Evolutionary conservation across 2,329 filamentous ascomycete species (phyloP), one percentile per base, ranked within the genome.

Genomic region (Xylariaceae sp.): DNA sequence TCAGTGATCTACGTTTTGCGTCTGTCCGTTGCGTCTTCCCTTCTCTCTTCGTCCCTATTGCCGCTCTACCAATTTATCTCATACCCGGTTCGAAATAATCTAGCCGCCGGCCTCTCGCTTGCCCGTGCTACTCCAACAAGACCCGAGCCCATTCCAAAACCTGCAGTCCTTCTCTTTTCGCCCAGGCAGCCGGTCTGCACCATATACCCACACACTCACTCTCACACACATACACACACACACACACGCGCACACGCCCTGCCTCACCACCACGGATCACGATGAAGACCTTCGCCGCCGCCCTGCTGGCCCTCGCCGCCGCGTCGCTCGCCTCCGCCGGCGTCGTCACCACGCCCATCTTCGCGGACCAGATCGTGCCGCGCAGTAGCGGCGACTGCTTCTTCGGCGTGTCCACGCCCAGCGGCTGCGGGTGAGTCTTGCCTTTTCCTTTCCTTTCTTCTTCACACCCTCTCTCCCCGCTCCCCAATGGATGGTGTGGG

Each of bases 391-490:
- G 63, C 18, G 73, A 77, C 50, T 77, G 73, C 50, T 70, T 65
- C 45, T 73, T 68, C 46, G 73, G 73, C 21, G 68, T 72, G 13
- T 62, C 65, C 5, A 77, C 73, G 19, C 70, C 73, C 4, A 57
- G 63, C 34, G 73, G 73, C 21, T 77, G 73, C 67, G 73, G 61
- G 73, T 77, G 50, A 44, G 70, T 61, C 13, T n/a, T n/a, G 18
- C 33, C 32, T 13, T 36, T 31, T 10, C 21, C 12, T n/a, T 29
- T 29, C 27, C 26, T 39, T 27, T 44, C 46, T 10, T 36, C 15
- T 8, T 29, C n/a, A n/a, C n/a, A n/a, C n/a, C n/a, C n/a, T n/a
- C n/a, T n/a, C n/a, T n/a, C n/a, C n/a, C n/a, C n/a, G n/a, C n/a
- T n/a, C n/a, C n/a, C n/a, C n/a, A n/a, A n/a, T n/a, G n/a, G n/a